Base-by-base conservation (phyloP, 495 filamentous ascomycete genomes). In the Evansstolkia leycettana region DNA sequence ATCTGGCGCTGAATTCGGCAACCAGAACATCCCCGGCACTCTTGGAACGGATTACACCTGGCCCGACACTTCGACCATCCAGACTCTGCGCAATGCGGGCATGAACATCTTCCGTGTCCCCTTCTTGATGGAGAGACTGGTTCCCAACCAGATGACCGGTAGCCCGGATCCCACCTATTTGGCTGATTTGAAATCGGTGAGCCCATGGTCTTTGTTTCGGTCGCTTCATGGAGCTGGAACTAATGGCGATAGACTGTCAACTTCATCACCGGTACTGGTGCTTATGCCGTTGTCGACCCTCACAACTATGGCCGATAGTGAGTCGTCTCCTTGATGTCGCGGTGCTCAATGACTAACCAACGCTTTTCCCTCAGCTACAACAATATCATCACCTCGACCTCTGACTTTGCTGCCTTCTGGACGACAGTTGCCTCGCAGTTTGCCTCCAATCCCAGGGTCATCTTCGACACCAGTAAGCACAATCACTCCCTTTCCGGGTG, bases 21-120 rank as follows among this genome's bases (percentile, higher is more conserved):
- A 69, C 34, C n/a, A n/a, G n/a, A 57, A 44, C 18, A 55, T 62
- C 29, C 75, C 75, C 19, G 75, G 75, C 16, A 55, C 44, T 8
- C 52, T 75, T 6, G 70, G 64, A 28, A 75, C 65, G 13, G 64
- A 77, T 48, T 80, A 76, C 55, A 73, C 59, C 28, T 79, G 73
- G 74, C 75, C 75, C 5, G 63, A 62, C 19, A 64, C 68, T 11
- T 53, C 57, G 17, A 59, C 64, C 39, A 70, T 78, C 33, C 39
- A 73, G 62, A 71, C 67, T 10, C 62, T 82, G 50, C 58, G 77
- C 18, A 60, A 60, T 41, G 64, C 65, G 20, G 79, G 79, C n/a
- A 72, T 78, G 62, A 85, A 82, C 54, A 70, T 68, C 40, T 83
- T 83, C 70, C 75, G 78, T 28, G 60, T 84, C 33, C 67, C 73